phyloP scores from a whole-genome alignment of 495 filamentous ascomycete species.

The Tuber melanosporum region DNA sequence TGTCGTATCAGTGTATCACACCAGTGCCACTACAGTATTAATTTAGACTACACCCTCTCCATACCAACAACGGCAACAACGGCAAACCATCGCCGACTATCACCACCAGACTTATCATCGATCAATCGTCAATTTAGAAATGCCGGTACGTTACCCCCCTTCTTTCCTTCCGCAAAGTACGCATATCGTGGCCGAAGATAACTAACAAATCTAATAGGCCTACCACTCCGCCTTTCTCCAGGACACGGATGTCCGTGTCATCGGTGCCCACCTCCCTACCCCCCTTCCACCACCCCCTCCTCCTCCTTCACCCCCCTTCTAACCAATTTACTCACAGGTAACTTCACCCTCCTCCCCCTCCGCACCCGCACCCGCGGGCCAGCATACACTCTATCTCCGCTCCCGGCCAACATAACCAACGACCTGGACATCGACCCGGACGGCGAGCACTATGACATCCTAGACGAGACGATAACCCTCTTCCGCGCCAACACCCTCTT shows the following conservation, averaged over 20 bases:
- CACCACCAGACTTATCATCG: not conserved
- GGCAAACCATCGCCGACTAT: not conserved
- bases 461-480: conserved; percentile 85
- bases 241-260: conserved; percentile 40
- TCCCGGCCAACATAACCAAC: conserved; percentile 58
- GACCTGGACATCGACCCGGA: conserved; percentile 71
- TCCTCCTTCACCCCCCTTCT: not conserved
- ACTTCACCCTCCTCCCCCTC: conserved; percentile 88
- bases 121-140: not conserved
- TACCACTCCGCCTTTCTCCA: conserved; percentile 43
- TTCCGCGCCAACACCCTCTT: conserved; percentile 99
- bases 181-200: not conserved
- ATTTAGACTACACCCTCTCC: not conserved
- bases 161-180: not conserved
- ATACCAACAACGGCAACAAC: not conserved
- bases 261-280: conserved; percentile 28
- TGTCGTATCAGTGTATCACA: not conserved
- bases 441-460: conserved; percentile 82
- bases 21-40: not conserved
- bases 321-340: conserved; percentile 52
- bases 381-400: conserved; percentile 69
- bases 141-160: not conserved
- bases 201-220: conserved; percentile 28
- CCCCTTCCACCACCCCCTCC: not conserved
- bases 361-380: conserved; percentile 89